Evolutionary conservation across 208 protist species (phyloP).

Genomic region (Acanthamoeba lenticulata): DNA sequence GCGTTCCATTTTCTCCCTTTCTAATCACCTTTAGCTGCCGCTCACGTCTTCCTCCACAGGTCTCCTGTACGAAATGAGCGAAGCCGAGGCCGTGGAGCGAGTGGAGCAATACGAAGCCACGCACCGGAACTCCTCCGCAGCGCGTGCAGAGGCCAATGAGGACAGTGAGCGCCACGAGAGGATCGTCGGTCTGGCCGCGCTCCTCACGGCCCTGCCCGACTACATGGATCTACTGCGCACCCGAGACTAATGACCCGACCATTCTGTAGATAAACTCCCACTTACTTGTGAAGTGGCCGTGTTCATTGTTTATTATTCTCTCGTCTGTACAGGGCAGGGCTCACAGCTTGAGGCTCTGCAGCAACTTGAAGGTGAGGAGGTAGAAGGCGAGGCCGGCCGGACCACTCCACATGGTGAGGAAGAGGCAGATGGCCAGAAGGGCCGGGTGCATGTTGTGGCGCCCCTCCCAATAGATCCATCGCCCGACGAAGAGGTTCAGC

Average conservation of each 20-base stretch:
- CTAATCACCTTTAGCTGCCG: background rate
- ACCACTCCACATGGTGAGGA: constrained; percentile 5
- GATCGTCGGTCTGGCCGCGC: background rate
- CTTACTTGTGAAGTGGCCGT: too few relatives aligned
- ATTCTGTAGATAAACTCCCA: too few relatives aligned
- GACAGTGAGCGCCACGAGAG: too few relatives aligned
- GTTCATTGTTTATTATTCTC: too few relatives aligned
- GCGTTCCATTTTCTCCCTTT: background rate
- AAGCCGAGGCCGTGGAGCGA: background rate
- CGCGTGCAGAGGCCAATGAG: background rate
- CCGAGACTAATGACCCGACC: background rate
- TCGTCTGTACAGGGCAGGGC: too few relatives aligned
- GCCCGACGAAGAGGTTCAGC: constrained; percentile 14
- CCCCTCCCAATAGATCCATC: constrained; percentile 31
- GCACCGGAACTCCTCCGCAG: background rate
- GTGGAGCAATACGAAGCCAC: background rate
- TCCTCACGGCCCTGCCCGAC: background rate
- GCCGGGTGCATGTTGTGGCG: background rate
- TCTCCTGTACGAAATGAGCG: background rate
- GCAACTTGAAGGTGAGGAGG: background rate
- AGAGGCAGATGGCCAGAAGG: background rate
- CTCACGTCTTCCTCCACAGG: background rate
- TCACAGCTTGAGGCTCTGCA: background rate
- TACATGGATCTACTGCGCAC: background rate
- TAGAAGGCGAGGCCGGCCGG: constrained; percentile 9